phyloP scores from a whole-genome alignment of 176 grass and related monocot species.

The Dendrocalamus sinicus region DNA sequence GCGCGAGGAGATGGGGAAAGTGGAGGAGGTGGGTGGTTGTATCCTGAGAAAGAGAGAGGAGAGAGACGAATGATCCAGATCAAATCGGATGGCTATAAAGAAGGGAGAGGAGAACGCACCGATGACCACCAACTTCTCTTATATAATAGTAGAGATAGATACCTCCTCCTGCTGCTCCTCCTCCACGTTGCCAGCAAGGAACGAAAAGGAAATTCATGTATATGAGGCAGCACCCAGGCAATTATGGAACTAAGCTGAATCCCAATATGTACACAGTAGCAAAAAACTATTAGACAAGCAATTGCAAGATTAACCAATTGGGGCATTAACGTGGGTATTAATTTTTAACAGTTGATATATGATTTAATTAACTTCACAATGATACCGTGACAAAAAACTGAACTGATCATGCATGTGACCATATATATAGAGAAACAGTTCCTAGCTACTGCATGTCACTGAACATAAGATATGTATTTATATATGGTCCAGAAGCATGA shows the following conservation, averaged over 20 bases:
- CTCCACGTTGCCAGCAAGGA: not conserved
- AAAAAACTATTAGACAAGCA: not conserved
- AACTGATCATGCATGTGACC: constrained; percentile 29
- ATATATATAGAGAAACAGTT: constrained; percentile 18
- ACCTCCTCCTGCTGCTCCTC: not conserved
- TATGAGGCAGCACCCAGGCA: not conserved
- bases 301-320: not conserved
- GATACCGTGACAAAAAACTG: not conserved
- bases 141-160: not conserved
- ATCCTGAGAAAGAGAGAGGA: too few species aligned
- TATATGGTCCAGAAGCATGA: constrained; percentile 45
- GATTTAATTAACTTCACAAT: not conserved
- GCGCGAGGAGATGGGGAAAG: too few species aligned
- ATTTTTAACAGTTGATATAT: not conserved
- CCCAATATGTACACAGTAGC: not conserved
- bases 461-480: constrained; percentile 42
- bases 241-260: not conserved
- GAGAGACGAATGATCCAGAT: too few species aligned
- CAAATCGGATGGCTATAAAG: too few species aligned
- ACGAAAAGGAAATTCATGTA: not conserved
- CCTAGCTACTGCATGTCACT: constrained; percentile 27
- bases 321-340: not conserved
- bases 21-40: too few species aligned
- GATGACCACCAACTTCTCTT: too few species aligned
- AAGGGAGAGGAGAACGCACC: too few species aligned